phyloP scores from a whole-genome alignment of 225 moss, liverwort and hornwort species.

The Lunularia cruciata region DNA sequence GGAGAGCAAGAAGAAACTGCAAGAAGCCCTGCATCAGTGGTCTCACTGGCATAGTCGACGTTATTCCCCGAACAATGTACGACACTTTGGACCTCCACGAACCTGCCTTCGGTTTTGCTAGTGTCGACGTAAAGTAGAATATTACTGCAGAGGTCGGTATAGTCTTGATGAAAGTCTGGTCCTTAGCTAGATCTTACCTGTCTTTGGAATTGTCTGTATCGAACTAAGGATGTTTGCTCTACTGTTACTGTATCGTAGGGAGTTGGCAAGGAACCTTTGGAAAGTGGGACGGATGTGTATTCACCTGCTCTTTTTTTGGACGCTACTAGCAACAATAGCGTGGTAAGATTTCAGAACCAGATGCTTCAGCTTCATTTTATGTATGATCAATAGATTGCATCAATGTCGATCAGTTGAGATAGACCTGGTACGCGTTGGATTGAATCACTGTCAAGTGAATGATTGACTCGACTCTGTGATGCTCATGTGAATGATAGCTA shows the following conservation, averaged over 20 bases:
- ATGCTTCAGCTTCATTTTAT: neutral
- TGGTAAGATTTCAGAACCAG: slow-evolving; percentile 47
- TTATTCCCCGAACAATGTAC: slow-evolving; percentile 34
- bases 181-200: too few relatives aligned
- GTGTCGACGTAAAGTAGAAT: too few relatives aligned
- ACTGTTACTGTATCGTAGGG: slow-evolving; percentile 34
- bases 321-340: slow-evolving; percentile 43
- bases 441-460: too few relatives aligned
- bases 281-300: slow-evolving; percentile 70
- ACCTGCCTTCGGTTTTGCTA: neutral
- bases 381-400: neutral
- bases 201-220: too few relatives aligned
- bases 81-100: neutral
- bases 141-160: slow-evolving; percentile 5
- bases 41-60: slow-evolving; percentile 59
- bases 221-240: too few relatives aligned
- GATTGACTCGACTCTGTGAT: too few relatives aligned
- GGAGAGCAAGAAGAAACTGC: slow-evolving; percentile 77
- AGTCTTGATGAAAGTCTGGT: neutral
- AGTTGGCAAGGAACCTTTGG: slow-evolving; percentile 43
- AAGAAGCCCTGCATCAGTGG: slow-evolving; percentile 75
- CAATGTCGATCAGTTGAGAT: too few relatives aligned
- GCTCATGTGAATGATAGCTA: too few relatives aligned
- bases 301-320: slow-evolving; percentile 76
- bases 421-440: too few relatives aligned